Percentiles rank a stretch among this genome's conserved stretches.
Conservation (phyloP, 768 basidiomycete genomes). For the Rhodocollybia butyracea region DNA sequence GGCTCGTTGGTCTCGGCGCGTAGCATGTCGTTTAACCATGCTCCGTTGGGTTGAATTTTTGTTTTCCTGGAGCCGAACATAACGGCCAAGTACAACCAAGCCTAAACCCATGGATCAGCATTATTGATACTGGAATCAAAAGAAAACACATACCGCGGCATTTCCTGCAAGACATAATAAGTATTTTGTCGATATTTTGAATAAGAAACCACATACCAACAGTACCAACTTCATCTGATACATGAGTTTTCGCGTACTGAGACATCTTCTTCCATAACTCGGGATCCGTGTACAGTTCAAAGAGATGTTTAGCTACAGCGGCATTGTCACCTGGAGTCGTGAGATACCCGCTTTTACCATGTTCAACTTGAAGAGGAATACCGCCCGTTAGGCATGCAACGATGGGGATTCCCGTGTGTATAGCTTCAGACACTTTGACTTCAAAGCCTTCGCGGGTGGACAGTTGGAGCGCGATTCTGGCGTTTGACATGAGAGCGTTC, state of each 20-base stretch:
- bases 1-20: constrained; percentile 72
- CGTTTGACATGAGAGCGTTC: constrained; percentile 85
- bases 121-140: too few species aligned
- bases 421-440: constrained; percentile 94
- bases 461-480: constrained; percentile 87
- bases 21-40: constrained; percentile 82
- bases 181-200: background rate
- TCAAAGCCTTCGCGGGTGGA: constrained; percentile 96
- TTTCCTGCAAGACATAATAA: background rate
- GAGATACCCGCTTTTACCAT: constrained; percentile 88
- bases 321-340: constrained; percentile 74
- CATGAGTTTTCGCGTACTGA: constrained; percentile 68
- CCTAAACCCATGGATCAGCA: too few species aligned
- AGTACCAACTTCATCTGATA: constrained; percentile 81
- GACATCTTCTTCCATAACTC: constrained; percentile 61
- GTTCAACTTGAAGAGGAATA: constrained; percentile 86
- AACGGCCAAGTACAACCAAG: constrained; percentile 70
- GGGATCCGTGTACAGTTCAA: constrained; percentile 74
- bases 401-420: constrained; percentile 85
- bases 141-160: too few species aligned
- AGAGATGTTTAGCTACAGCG: constrained; percentile 73
- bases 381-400: constrained; percentile 86
- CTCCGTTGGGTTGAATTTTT: constrained; percentile 77
- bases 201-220: constrained; percentile 48
- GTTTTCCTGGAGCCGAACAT: constrained; percentile 68